Conservation (phyloP, 495 filamentous ascomycete species). For the Aspergillus nanangensis region DNA sequence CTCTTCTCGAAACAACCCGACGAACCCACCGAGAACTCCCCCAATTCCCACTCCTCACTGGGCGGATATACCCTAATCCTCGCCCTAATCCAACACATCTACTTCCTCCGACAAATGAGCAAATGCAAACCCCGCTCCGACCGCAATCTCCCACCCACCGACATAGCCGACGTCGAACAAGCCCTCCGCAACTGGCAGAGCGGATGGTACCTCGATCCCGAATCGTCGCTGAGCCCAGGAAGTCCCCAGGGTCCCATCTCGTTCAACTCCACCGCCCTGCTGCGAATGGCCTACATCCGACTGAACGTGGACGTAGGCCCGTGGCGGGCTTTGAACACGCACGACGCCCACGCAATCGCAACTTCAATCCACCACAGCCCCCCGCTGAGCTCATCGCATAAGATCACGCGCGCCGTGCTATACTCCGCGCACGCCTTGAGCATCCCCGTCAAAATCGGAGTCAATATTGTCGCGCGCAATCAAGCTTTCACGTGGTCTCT, state of each 20-base stretch:
- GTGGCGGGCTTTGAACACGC: constrained; percentile 27
- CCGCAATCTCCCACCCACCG: constrained; percentile 12
- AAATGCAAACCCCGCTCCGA: neutral
- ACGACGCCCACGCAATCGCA: constrained; percentile 14
- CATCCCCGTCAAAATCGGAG: constrained; percentile 29
- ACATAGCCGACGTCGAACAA: constrained; percentile 45
- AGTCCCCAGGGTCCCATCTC: constrained; percentile 35
- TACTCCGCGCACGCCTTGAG: constrained; percentile 34
- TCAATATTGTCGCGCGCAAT: constrained; percentile 16
- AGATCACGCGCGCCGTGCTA: constrained; percentile 24
- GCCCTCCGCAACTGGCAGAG: constrained; percentile 31
- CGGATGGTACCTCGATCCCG: constrained; percentile 19
- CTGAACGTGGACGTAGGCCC: constrained; percentile 23
- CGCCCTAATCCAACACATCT: constrained; percentile 31
- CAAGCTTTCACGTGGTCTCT: constrained; percentile 29
- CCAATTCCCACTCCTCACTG: constrained; percentile 15
- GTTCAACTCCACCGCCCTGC: constrained; percentile 31
- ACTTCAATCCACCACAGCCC: constrained; percentile 6
- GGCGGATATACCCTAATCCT: constrained; percentile 30
- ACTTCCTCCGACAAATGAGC: constrained; percentile 10
- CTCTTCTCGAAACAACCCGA: constrained; percentile 4
- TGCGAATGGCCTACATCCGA: constrained; percentile 36
- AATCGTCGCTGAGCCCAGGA: constrained; percentile 21
- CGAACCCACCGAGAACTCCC: too few relatives aligned
- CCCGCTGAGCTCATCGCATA: neutral